Base-by-base conservation (phyloP, 75 land plant genomes). In the Cunninghamia lanceolata region DNA sequence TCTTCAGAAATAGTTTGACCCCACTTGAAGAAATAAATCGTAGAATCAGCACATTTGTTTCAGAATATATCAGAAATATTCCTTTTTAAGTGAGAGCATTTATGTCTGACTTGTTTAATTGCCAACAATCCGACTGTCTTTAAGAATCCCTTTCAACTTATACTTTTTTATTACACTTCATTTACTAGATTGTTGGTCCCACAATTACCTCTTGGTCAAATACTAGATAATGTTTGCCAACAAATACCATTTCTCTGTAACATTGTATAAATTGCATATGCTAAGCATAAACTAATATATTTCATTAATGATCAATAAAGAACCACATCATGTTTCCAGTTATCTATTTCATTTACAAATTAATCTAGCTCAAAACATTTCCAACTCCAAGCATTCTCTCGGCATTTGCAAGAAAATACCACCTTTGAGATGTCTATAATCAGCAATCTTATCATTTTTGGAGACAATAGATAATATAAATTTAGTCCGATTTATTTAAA, bases 401-500 rank as follows among this genome's bases (percentile, higher is more conserved):
- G 34, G n/a, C 13, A 3, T 32, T n/a, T 10, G 35, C 39, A 4
- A 4, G 39, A 13, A 34, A 35, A 76, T 34, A 4, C 19, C 11
- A 16, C 78, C 17, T 36, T 77, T 38, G 17, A 39, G 17, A 39
- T 38, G 6, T 32, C 17, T 39, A 19, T 19, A 77, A 19, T 77
- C n/a, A 25, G 28, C 30, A 63, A 6, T 59, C 66, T 59, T 63
- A n/a, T 63, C 30, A 28, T 5, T 6, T 63, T 63, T 28, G 7
- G 28, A 7, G n/a, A 63, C 68, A 28, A 5, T 3, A 17, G 59
- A 16, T 54, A 17, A 54, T 5, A 8, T 80, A 80, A 80, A 43
- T 80, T n/a, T n/a, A 80, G 50, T 45, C 50, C 80, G n/a, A 13
- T 52, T 43, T 21, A 79, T 40, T 79, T 79, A n/a, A 80, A 45